phyloP scores from a whole-genome alignment of 495 filamentous ascomycete species.

The Lophium mytilinum region DNA sequence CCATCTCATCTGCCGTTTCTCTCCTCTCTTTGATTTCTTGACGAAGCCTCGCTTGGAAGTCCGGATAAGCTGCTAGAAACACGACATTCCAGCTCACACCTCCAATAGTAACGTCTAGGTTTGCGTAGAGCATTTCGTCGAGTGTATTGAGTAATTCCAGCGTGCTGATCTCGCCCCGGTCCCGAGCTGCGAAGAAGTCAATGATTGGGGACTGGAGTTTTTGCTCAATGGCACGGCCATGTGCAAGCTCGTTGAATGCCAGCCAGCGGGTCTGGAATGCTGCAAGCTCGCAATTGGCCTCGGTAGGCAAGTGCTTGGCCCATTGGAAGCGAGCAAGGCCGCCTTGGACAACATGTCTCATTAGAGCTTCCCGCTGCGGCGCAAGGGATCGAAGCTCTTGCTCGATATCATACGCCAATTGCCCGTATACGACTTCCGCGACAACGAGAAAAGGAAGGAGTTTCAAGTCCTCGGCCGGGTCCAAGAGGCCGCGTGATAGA shows the following conservation, averaged over 20 bases:
- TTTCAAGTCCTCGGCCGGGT: slow-evolving; percentile 32
- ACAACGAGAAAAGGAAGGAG: slow-evolving; percentile 32
- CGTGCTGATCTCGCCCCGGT: slow-evolving; percentile 12
- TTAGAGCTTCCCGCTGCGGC: slow-evolving; percentile 23
- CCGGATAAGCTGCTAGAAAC: slow-evolving; percentile 33
- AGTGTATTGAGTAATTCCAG: slow-evolving; percentile 35
- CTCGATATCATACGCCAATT: slow-evolving; percentile 14
- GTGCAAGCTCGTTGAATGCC: background rate
- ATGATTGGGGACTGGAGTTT: background rate
- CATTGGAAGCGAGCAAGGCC: slow-evolving; percentile 24
- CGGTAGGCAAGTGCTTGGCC: slow-evolving; percentile 21
- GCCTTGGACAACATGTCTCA: slow-evolving; percentile 23
- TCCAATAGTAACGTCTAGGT: slow-evolving; percentile 40
- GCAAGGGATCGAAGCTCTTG: slow-evolving; percentile 14
- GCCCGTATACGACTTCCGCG: slow-evolving; percentile 32
- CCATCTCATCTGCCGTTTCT: background rate
- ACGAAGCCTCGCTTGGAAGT: slow-evolving; percentile 4
- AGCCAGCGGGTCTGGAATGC: background rate
- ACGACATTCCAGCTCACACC: slow-evolving; percentile 36
- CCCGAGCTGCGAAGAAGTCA: slow-evolving; percentile 21
- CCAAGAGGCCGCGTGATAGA: slow-evolving; percentile 5
- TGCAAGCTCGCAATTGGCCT: slow-evolving; percentile 5
- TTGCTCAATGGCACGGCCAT: background rate
- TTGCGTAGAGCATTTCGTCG: slow-evolving; percentile 41
- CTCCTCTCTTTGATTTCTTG: background rate